Evolutionary conservation across 2,329 filamentous ascomycete species (phyloP), one percentile per base, ranked within the genome.

Genomic region (Curvularia hawaiiensis): DNA sequence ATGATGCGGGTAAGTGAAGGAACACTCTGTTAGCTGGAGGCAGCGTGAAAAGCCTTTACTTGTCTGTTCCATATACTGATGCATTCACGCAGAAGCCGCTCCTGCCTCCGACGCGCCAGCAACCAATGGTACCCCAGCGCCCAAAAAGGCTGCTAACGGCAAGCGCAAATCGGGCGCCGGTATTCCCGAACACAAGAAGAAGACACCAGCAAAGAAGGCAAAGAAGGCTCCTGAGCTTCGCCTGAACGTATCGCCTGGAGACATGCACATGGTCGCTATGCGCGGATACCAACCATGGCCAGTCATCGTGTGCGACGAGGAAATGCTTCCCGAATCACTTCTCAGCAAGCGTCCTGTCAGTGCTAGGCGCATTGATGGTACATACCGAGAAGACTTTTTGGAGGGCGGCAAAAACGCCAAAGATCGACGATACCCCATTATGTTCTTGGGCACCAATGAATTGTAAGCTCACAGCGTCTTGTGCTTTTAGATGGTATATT

Each of bases 221-320:
- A 90, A 88, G 74, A 93, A 90, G 47, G 88, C 88, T 79, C 83
- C 84, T 61, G 88, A 88, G 52, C 75, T 83, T 43, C 79, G 81
- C 67, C 83, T 91, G 52, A 86, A 97, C 73, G 93, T 91, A 63
- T 84, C 96, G 80, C 91, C 95, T 4, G 95, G 96, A 66, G 90
- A 98, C 70, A 90, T 93, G 78, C 98, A 90, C 79, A 88, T 96
- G 73, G 92, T 96, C 63, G 91, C 93, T 77, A 88, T 99, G 77
- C 97, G 96, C 83, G 95, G 94, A 59, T 96, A 91, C 77, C 91
- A 95, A 31, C 89, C 91, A 39, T 99, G 95, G 95, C 95, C 95
- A 16, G 89, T 92, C 53, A 90, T 99, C 73, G 87, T 99, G 68
- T 95, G 91, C 75, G 92, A 97, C 74, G 94, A 99, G 77, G 88